phyloP scores from a whole-genome alignment of 805 yeast genomes.

The Metschnikowia shivogae region DNA sequence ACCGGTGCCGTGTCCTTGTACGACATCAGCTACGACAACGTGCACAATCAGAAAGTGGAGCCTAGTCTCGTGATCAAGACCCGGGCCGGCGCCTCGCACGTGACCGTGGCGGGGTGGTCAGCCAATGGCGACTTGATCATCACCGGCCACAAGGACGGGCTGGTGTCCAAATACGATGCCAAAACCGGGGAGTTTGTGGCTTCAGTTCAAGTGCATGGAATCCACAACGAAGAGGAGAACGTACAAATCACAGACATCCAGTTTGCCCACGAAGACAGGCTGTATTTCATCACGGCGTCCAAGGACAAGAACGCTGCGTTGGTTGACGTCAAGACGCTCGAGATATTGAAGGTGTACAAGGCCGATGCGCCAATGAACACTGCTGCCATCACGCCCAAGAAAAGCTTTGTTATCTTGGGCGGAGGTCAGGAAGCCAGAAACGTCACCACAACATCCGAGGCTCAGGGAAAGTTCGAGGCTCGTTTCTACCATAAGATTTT shows the following conservation, averaged over 20 bases:
- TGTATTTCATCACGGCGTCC: slow-evolving; percentile 89
- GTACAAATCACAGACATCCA: slow-evolving; percentile 77
- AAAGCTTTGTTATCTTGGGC: slow-evolving; percentile 88
- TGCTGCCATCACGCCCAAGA: slow-evolving; percentile 89
- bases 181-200: slow-evolving; percentile 65
- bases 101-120: slow-evolving; percentile 84
- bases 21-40: slow-evolving; percentile 49
- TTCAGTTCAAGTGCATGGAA: slow-evolving; percentile 66
- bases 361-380: slow-evolving; percentile 94
- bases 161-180: slow-evolving; percentile 74
- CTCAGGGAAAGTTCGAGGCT: slow-evolving; percentile 96
- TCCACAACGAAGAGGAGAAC: slow-evolving; percentile 44
- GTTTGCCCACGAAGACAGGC: slow-evolving; percentile 70
- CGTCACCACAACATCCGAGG: slow-evolving; percentile 92
- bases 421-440: slow-evolving; percentile 99
- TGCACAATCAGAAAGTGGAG: slow-evolving; percentile 44
- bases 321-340: slow-evolving; percentile 72
- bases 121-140: slow-evolving; percentile 68
- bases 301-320: slow-evolving; percentile 84
- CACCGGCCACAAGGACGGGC: slow-evolving; percentile 87
- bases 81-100: slow-evolving; percentile 54
- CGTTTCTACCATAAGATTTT: slow-evolving; percentile 93
- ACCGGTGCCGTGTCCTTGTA: slow-evolving; percentile 71
- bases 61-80: slow-evolving; percentile 62
- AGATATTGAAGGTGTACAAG: slow-evolving; percentile 65